A percentile compares a stretch with the other conserved stretches of the same genome.
These are phyloP conservation scores for Bryopsis sp. DNA, from an alignment of 139 green algal genomes.

Conservation along the genomic window DNA sequence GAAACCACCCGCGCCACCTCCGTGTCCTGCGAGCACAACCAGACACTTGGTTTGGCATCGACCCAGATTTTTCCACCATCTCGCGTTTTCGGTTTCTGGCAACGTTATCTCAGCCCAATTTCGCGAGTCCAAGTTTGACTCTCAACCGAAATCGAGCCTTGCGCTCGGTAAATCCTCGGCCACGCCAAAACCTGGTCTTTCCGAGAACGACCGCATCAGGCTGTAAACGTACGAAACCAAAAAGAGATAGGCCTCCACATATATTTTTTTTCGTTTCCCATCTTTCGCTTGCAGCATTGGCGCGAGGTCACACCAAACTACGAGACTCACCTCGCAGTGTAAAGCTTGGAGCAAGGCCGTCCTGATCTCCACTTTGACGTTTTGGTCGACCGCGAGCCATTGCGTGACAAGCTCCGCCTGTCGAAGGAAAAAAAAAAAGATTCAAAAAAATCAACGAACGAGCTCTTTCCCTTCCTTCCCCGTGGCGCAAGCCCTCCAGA, in stretches of 20 bases:
- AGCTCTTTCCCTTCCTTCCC: too few relatives aligned
- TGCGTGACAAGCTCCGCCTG: constrained; percentile 49
- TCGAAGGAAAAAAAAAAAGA: too few relatives aligned
- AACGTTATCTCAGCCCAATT: too few relatives aligned
- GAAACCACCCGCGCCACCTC: constrained; percentile 60
- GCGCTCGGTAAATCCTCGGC: not conserved
- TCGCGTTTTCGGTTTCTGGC: too few relatives aligned
- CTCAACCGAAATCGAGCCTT: not conserved
- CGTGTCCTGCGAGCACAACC: constrained; percentile 23
- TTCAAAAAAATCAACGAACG: too few relatives aligned
- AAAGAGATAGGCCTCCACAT: not conserved
- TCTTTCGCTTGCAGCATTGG: not conserved
- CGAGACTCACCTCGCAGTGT: constrained; percentile 40
- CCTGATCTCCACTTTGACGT: constrained; percentile 67
- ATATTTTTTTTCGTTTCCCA: not conserved
- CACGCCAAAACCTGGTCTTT: not conserved
- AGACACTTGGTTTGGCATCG: not conserved
- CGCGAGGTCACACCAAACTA: constrained; percentile 12
- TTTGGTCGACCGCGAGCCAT: constrained; percentile 59
- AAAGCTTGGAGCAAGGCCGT: constrained; percentile 64
- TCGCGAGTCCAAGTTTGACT: not conserved
- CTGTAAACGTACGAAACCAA: not conserved
- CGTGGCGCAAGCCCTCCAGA: too few relatives aligned
- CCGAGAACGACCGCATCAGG: not conserved
- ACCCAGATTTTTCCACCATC: too few relatives aligned